Conservation (phyloP, 306 rosid genomes). For the Sesbania bispinosa region DNA sequence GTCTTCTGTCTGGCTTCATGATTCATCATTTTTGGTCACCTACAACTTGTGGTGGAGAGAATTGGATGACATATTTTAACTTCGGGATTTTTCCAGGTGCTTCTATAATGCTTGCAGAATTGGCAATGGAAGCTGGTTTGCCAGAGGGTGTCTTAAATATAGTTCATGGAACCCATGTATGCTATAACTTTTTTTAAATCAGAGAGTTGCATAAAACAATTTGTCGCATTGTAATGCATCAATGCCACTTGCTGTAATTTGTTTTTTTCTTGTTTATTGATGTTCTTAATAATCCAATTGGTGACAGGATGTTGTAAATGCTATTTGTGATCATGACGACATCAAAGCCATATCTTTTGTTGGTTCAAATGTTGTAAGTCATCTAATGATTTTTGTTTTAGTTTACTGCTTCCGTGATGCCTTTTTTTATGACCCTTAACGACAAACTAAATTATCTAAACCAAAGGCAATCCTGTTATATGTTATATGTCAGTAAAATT, state of each 20-base stretch:
- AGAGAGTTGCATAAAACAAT: neutral
- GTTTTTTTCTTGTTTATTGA: neutral
- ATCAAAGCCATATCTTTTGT: conserved; percentile 61
- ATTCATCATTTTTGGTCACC: neutral
- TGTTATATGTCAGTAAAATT: neutral
- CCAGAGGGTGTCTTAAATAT: conserved; percentile 73
- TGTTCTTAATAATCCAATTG: neutral
- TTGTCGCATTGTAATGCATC: neutral
- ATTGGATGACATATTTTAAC: neutral
- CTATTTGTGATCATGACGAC: conserved; percentile 66
- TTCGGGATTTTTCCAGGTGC: conserved; percentile 44
- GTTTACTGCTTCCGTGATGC: neutral
- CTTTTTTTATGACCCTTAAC: neutral
- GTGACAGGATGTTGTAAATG: conserved; percentile 52
- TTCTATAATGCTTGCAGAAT: conserved; percentile 66
- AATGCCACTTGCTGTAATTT: neutral
- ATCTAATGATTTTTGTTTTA: neutral
- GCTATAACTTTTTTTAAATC: neutral
- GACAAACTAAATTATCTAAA: neutral
- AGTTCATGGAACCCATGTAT: conserved; percentile 72
- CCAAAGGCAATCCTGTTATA: neutral
- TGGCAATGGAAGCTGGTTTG: conserved; percentile 77
- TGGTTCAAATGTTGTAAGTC: conserved; percentile 62
- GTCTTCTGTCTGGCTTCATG: neutral
- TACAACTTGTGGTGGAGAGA: neutral